Conservation (phyloP, 2,329 filamentous ascomycete species). For the Penicillium italicum region DNA sequence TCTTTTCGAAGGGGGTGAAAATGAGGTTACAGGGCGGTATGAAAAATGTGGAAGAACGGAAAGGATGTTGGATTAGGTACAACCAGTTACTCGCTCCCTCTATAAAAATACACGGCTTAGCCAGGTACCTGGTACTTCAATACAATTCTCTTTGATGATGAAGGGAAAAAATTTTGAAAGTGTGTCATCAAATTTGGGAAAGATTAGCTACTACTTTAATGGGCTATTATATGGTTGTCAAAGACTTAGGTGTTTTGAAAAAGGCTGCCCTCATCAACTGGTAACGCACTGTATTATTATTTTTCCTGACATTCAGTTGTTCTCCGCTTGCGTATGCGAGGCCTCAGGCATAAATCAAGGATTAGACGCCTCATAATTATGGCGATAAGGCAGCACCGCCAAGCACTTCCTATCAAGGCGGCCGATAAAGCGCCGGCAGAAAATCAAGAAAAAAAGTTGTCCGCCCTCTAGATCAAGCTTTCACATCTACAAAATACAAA, state of each 20-base stretch:
- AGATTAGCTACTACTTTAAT: not conserved
- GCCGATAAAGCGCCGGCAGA: constrained; percentile 24
- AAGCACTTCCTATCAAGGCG: constrained; percentile 19
- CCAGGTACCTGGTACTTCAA: constrained; percentile 9
- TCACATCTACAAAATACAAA: not conserved
- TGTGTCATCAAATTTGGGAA: not conserved
- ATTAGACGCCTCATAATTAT: not conserved
- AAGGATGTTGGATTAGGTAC: constrained; percentile 11
- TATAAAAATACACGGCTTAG: constrained; percentile 9
- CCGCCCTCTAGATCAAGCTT: constrained; percentile 6
- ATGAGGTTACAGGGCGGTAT: constrained; percentile 13
- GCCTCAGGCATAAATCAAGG: constrained; percentile 8
- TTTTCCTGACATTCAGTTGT: constrained; percentile 4
- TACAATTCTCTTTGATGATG: not conserved
- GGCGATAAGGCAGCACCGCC: constrained; percentile 13
- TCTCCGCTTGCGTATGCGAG: constrained; percentile 9
- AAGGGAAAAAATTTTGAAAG: not conserved
- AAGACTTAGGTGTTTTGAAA: not conserved
- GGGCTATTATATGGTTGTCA: not conserved
- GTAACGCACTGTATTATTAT: constrained; percentile 16
- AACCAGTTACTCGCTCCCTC: constrained; percentile 9
- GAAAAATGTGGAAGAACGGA: constrained; percentile 13
- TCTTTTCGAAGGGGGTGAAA: constrained; percentile 15
- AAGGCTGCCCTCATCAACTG: constrained; percentile 3
- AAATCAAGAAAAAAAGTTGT: constrained; percentile 20